These are phyloP conservation scores for Cercophora scortea DNA, from an alignment of 495 filamentous ascomycete genomes.

Conservation along the genomic window DNA sequence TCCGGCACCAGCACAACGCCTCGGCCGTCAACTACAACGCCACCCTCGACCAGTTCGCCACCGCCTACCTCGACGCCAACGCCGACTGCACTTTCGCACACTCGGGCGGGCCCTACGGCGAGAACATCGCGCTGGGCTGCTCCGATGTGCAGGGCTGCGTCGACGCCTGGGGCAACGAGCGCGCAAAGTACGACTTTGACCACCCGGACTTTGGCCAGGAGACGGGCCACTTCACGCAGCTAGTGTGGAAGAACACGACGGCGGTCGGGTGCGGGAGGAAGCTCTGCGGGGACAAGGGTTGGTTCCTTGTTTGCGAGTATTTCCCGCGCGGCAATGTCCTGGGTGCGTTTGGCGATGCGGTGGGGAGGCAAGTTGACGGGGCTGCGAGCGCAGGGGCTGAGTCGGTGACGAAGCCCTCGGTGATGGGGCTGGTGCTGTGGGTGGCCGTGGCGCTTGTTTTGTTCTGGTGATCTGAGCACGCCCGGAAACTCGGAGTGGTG, in stretches of 20 bases:
- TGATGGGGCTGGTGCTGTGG: no score
- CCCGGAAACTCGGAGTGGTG: no score
- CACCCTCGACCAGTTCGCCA: slow-evolving; percentile 50
- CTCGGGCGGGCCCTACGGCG: slow-evolving; percentile 61
- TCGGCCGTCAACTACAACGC: slow-evolving; percentile 56
- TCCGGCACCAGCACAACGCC: slow-evolving; percentile 59
- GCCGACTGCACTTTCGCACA: slow-evolving; percentile 52
- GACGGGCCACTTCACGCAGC: slow-evolving; percentile 81
- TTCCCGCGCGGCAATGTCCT: slow-evolving; percentile 64
- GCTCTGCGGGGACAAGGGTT: slow-evolving; percentile 51
- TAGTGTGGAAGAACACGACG: slow-evolving; percentile 70
- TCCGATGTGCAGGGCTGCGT: slow-evolving; percentile 50
- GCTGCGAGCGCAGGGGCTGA: not conserved
- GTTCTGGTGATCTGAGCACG: no score
- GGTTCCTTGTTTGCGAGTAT: slow-evolving; percentile 80
- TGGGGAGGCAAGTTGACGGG: slow-evolving; percentile 24
- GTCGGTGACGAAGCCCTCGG: no score
- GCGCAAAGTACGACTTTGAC: slow-evolving; percentile 49
- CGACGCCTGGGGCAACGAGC: slow-evolving; percentile 62
- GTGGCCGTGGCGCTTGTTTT: no score
- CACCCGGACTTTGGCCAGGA: slow-evolving; percentile 47
- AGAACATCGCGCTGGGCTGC: slow-evolving; percentile 71
- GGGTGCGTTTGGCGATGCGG: slow-evolving; percentile 48
- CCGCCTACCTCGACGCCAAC: slow-evolving; percentile 16
- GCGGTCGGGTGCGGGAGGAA: slow-evolving; percentile 60